Conservation (phyloP, 2,329 filamentous ascomycete species). For the Tolypocladium endophyticum region DNA sequence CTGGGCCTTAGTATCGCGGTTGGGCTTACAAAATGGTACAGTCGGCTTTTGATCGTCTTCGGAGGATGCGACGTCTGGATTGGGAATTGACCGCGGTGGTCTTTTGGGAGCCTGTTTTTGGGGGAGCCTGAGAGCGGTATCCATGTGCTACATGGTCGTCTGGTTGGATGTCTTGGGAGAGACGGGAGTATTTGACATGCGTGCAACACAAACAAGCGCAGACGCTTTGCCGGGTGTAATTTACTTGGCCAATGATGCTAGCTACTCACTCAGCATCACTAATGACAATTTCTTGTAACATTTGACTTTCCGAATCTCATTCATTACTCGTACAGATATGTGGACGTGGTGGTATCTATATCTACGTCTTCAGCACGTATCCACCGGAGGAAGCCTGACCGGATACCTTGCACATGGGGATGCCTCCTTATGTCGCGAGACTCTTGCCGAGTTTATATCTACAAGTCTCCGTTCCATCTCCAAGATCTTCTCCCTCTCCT, state of each 20-base stretch:
- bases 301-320: background rate
- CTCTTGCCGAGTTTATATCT: background rate
- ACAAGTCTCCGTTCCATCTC: background rate
- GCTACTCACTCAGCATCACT: background rate
- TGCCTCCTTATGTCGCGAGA: background rate
- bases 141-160: background rate
- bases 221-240: background rate
- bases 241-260: background rate
- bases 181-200: background rate
- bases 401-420: background rate
- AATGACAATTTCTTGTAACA: background rate
- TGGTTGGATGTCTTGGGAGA: background rate
- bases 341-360: background rate
- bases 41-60: background rate
- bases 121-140: too few species aligned
- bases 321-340: background rate
- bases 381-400: background rate
- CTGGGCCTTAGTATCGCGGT: background rate
- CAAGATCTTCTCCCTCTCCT: conserved; percentile 11
- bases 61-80: background rate
- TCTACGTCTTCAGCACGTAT: background rate
- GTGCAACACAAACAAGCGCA: background rate
- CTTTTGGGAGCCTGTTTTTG: background rate
- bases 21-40: background rate
- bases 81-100: background rate